Evolutionary conservation across 805 yeast genomes (phyloP), one percentile per base, ranked within the genome.

Genomic region (Candida schatavii): DNA sequence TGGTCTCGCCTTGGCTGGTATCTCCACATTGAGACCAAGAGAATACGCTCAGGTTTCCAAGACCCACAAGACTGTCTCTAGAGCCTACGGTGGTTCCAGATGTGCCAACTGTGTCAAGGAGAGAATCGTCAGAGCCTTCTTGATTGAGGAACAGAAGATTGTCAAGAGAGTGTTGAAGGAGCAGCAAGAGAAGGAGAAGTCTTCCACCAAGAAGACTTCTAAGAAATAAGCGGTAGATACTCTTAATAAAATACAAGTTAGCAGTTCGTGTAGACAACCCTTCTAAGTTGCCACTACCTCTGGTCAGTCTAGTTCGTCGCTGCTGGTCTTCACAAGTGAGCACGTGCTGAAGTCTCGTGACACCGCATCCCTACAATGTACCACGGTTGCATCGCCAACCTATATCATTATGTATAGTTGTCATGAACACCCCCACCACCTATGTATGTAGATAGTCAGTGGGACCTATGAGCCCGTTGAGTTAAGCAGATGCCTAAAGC

Each of bases 51-150:
- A 78, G 62, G 81, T 91, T 61, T 88, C 98, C 59, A 90, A 85
- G 81, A 88, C 96, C 69, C 86, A 85, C 81, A 93, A 93, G 85
- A 86, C 96, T 61, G 99, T 93, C 61, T 90, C 91, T 70, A 93
- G 99, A 84, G 90, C 97, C 64, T 93, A 93, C 91, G 99, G 99
- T 82, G 99, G 99, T 75, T 83, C 88, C 69, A 85, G 86, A 81
- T 88, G 93, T 81, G 97, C 91, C 74, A 88, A 81, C 88, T 88
- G 96, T 81, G 98, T 91, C 72, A 91, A 91, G 85, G 96, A 91
- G 79, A 88, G 97, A 85, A 84, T 93, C 65, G 91, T 91, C 73
- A 91, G 99, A 81, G 97, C 99, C 69, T 93, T 93, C 89, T 85
- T 93, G 75, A 88, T 93, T 61, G 99, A 95, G 82, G 99, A 93